A percentile compares a stretch with the other conserved stretches of the same genome.
These are phyloP conservation scores for Symbiotaphrina buchneri DNA, from an alignment of 495 filamentous ascomycete species.

Conservation along the genomic window DNA sequence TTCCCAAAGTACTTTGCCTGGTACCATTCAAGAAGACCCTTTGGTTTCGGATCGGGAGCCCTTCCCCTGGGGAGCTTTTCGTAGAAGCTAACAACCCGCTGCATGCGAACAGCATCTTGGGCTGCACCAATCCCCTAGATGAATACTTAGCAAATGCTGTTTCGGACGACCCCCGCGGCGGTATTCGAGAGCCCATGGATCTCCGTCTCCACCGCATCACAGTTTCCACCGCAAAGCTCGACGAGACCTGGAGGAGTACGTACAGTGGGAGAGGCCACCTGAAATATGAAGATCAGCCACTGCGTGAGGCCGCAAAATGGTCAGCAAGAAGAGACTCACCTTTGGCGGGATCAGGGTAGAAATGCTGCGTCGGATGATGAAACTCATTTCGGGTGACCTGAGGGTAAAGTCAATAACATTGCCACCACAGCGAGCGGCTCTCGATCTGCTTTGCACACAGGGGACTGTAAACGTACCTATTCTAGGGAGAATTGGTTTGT, in stretches of 20 bases:
- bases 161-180: no score
- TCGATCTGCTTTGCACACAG: no score
- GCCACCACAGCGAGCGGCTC: no score
- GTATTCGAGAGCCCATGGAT: no score
- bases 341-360: conserved; percentile 98
- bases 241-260: no score
- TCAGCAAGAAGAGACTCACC: conserved; percentile 30
- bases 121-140: conserved; percentile 69
- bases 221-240: conserved; percentile 7
- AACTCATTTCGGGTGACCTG: conserved; percentile 57
- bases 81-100: conserved; percentile 93
- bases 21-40: conserved; percentile 67
- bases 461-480: no score
- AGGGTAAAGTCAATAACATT: no score
- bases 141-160: conserved; percentile 12
- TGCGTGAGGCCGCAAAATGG: not conserved
- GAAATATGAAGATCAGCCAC: no score
- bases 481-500: no score
- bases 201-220: no score
- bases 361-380: conserved; percentile 65
- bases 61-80: conserved; percentile 82
- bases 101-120: conserved; percentile 87
- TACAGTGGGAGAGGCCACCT: conserved; percentile 88
- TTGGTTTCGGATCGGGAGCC: conserved; percentile 57
- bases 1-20: conserved; percentile 88